These are phyloP conservation scores for Aspergillus sp. DNA, from an alignment of 2,329 filamentous ascomycete species.

Conservation along the genomic window DNA sequence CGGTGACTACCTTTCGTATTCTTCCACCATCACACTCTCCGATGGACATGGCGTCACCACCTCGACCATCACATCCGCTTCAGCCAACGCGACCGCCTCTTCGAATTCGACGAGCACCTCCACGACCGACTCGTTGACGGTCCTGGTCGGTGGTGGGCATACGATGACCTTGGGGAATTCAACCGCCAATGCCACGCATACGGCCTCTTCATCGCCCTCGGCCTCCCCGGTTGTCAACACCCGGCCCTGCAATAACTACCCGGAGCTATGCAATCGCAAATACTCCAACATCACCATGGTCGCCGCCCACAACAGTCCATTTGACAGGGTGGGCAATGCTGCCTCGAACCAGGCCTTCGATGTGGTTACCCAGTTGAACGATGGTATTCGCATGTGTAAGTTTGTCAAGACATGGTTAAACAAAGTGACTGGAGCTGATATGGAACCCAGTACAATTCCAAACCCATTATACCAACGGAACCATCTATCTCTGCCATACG, in stretches of 20 bases:
- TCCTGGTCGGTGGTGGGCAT: slow-evolving; percentile 35
- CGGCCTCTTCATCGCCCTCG: slow-evolving; percentile 39
- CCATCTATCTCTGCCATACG: slow-evolving; percentile 77
- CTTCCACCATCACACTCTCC: slow-evolving; percentile 28
- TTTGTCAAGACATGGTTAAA: neutral
- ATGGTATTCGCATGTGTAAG: slow-evolving; percentile 59
- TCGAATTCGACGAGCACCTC: slow-evolving; percentile 25
- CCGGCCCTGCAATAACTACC: slow-evolving; percentile 71
- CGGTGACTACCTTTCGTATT: slow-evolving; percentile 34
- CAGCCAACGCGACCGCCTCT: slow-evolving; percentile 22
- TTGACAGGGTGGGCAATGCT: slow-evolving; percentile 64
- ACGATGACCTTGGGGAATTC: slow-evolving; percentile 46
- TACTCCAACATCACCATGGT: slow-evolving; percentile 81
- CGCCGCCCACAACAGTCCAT: slow-evolving; percentile 76
- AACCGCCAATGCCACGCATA: slow-evolving; percentile 42
- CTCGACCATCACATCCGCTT: slow-evolving; percentile 20
- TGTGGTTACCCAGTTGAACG: slow-evolving; percentile 69
- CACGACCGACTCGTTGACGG: slow-evolving; percentile 32
- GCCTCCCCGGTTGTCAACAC: slow-evolving; percentile 57
- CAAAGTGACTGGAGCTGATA: too few species aligned
- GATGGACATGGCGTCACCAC: slow-evolving; percentile 11
- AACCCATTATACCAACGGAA: slow-evolving; percentile 52
- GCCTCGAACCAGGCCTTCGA: slow-evolving; percentile 69
- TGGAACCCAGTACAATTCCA: slow-evolving; percentile 52
- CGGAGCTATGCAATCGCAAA: slow-evolving; percentile 69